Conservation (phyloP, 2,329 filamentous ascomycete genomes). For the Neobulgaria alba region DNA sequence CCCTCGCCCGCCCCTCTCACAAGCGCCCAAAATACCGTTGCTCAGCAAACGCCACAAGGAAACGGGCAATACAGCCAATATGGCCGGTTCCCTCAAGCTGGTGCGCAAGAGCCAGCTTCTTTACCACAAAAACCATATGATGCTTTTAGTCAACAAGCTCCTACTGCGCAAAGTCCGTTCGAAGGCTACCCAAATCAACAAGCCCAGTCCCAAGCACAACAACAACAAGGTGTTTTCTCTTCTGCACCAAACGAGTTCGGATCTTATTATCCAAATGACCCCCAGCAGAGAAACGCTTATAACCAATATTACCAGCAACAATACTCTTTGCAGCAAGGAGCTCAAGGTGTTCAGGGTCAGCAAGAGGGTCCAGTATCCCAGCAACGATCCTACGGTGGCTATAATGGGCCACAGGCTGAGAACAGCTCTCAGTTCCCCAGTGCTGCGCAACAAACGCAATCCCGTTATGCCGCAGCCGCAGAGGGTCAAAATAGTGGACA, state of each 20-base stretch:
- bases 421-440: slow-evolving; percentile 62
- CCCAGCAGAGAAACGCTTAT: slow-evolving; percentile 67
- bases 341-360: slow-evolving; percentile 55
- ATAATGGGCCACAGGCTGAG: slow-evolving; percentile 55
- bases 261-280: slow-evolving; percentile 73
- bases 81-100: slow-evolving; percentile 58
- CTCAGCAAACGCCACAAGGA: slow-evolving; percentile 27
- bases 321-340: slow-evolving; percentile 40
- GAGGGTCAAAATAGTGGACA: slow-evolving; percentile 82
- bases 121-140: slow-evolving; percentile 76
- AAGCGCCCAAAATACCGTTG: slow-evolving; percentile 29
- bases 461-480: slow-evolving; percentile 49
- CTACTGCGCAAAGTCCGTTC: slow-evolving; percentile 47
- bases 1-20: slow-evolving; percentile 30
- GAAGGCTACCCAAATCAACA: slow-evolving; percentile 53
- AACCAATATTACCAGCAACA: slow-evolving; percentile 61
- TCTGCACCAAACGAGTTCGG: slow-evolving; percentile 73
- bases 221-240: slow-evolving; percentile 58
- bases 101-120: slow-evolving; percentile 49
- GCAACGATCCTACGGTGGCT: slow-evolving; percentile 70
- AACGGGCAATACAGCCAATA: slow-evolving; percentile 50
- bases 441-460: slow-evolving; percentile 52
- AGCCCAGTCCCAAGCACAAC: slow-evolving; percentile 47
- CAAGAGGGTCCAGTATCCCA: slow-evolving; percentile 66
- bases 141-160: slow-evolving; percentile 70